Evolutionary conservation across 345 rosid species (phyloP), one percentile per base, ranked within the genome.

Genomic region (Populus davidiana): DNA sequence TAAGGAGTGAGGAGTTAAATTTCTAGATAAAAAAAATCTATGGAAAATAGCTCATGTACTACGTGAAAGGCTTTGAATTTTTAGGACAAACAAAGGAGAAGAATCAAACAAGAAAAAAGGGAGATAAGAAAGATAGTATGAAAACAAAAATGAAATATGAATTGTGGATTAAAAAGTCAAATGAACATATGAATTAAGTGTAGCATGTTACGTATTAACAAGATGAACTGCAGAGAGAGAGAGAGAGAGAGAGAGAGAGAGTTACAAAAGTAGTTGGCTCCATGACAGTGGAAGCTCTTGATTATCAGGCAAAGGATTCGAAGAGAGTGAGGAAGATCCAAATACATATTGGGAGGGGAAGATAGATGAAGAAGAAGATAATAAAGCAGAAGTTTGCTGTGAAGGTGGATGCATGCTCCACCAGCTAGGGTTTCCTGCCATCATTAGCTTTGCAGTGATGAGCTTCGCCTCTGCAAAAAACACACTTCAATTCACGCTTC

Each of bases 371-470:
- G 84, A 77, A n/a, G 85, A 80, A 75, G 81, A 73, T 80, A 81
- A 59, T 66, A 78, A 73, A 77, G 87, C 35, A 78, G 87, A 78
- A 80, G 87, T 64, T 16, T 83, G 87, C 56, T 74, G 86, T 70
- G 84, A 80, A 9, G 83, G 84, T 80, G 92, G 89, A 85, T 81
- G 86, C 89, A 87, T 82, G 84, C 87, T 88, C 90, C 91, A 86
- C 90, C 89, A 85, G 66, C 81, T 90, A 90, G 91, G 91, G 89
- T 88, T 90, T 86, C 91, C 91, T 73, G 87, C 90, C 91, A 88
- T 90, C 91, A 88, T 89, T 83, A 80, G 83, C 69, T 73, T 70
- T 73, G 70, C 71, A 68, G 81, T 77, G 73, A n/a, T 23, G 69
- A 65, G 75, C 5, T 25, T 7, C 4, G n/a, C 68, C 35, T 72